Base-by-base conservation (phyloP, 345 rosid genomes). In the Aethionema arabicum region DNA sequence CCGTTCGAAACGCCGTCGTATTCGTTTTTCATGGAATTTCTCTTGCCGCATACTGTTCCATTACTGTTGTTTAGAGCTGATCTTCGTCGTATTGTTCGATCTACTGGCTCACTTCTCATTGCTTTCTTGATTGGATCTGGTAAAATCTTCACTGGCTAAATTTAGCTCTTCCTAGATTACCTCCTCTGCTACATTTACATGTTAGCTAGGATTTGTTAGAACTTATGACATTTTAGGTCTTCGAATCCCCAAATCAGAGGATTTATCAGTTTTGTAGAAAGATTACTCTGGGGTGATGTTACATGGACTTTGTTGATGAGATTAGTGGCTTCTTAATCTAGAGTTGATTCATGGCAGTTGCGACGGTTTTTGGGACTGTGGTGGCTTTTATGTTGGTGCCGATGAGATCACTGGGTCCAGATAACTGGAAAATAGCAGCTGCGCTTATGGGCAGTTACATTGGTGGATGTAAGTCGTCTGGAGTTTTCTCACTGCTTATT, bases 391-490 rank as follows among this genome's bases (percentile, higher is more conserved):
- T 72, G 60, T 5, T 85, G 63, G 92, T 88, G 63, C 96, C 96
- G 0, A 91, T 88, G 95, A 80, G 83, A 77, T 82, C 98, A 16
- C 91, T 91, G 53, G 98, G 95, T 54, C 78, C 78, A 39, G 96
- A 88, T 73, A 86, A 76, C 59, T 91, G 98, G 96, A 86, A 88
- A 71, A 85, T 91, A 65, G 98, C 95, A 39, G 80, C 98, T 74
- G 90, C 98, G 44, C 85, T 91, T 51, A 86, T 83, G 96, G 95
- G 92, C 1, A 86, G 98, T 53, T 79, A 85, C 69, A 85, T 88
- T 61, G 88, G 92, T 56, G 92, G 86, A 83, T 79, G 92, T 85
- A 74, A 81, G 85, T 76, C 21, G 31, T 56, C 16, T 44, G 33
- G 11, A 60, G 37, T 61, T 11, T 54, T 54, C 7, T 52, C 61